These are phyloP conservation scores for Vicia sativa DNA, from an alignment of 306 rosid genomes.

Conservation along the genomic window DNA sequence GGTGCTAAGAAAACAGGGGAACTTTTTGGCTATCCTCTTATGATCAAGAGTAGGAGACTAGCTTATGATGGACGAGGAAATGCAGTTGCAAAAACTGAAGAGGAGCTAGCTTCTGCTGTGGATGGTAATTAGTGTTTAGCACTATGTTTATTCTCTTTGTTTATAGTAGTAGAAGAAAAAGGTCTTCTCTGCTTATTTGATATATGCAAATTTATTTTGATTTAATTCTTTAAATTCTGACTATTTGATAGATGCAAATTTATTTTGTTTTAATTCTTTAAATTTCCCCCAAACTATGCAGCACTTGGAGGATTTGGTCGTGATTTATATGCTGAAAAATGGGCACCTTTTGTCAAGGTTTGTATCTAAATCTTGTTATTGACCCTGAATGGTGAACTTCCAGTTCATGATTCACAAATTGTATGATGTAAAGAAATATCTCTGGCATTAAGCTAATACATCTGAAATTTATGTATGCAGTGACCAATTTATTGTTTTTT, in stretches of 20 bases:
- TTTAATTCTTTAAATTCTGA: neutral
- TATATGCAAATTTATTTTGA: too few species aligned
- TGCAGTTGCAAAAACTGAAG: slow-evolving; percentile 76
- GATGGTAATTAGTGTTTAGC: slow-evolving; percentile 50
- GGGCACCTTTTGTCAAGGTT: slow-evolving; percentile 76
- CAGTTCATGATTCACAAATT: slow-evolving; percentile 15
- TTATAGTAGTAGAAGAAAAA: neutral
- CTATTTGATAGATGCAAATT: slow-evolving; percentile 18
- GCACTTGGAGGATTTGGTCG: slow-evolving; percentile 81
- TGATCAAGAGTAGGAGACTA: slow-evolving; percentile 86
- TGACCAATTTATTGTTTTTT: slow-evolving; percentile 14
- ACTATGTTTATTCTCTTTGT: slow-evolving; percentile 10
- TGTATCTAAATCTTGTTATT: slow-evolving; percentile 5
- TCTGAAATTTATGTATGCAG: slow-evolving; percentile 4
- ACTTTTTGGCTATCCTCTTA: slow-evolving; percentile 82
- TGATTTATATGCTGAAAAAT: slow-evolving; percentile 88
- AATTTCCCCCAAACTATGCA: slow-evolving; percentile 43
- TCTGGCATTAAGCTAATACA: slow-evolving; percentile 1
- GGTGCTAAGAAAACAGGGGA: slow-evolving; percentile 75
- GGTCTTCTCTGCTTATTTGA: neutral
- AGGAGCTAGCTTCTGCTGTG: slow-evolving; percentile 68
- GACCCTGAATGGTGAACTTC: slow-evolving; percentile 13
- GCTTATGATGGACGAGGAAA: slow-evolving; percentile 98
- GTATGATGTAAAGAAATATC: slow-evolving; percentile 27
- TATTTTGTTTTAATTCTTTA: slow-evolving; percentile 20